Conservation (phyloP, 495 filamentous ascomycete genomes). For the Endocarpon pusillum region DNA sequence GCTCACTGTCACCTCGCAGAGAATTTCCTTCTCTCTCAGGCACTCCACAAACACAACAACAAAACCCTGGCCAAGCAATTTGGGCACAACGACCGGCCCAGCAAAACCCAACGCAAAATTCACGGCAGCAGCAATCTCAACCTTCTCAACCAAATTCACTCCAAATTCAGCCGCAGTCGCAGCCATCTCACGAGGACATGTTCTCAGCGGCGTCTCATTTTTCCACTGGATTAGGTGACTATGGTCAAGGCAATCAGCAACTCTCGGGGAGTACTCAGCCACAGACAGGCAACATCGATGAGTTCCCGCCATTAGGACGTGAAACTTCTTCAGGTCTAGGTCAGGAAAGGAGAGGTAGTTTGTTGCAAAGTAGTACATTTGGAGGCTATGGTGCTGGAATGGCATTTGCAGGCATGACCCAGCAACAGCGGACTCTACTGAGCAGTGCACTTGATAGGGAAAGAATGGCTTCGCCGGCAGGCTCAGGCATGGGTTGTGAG, state of each 20-base stretch:
- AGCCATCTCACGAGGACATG: slow-evolving; percentile 26
- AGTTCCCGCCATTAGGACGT: slow-evolving; percentile 69
- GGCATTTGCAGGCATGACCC: slow-evolving; percentile 21
- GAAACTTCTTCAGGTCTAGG: slow-evolving; percentile 52
- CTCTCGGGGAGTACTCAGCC: slow-evolving; percentile 37
- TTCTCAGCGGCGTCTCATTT: slow-evolving; percentile 36
- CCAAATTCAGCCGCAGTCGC: not conserved
- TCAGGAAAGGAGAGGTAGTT: slow-evolving; percentile 42
- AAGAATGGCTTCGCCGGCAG: slow-evolving; percentile 20
- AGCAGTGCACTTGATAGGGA: too few species aligned
- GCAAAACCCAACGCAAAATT: slow-evolving; percentile 48
- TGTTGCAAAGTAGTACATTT: slow-evolving; percentile 52
- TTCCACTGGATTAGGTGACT: slow-evolving; percentile 37
- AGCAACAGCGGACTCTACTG: too few species aligned
- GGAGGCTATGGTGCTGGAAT: slow-evolving; percentile 33
- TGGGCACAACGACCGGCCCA: slow-evolving; percentile 49
- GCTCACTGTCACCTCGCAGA: slow-evolving; percentile 25
- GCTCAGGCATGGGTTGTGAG: not conserved
- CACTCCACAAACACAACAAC: slow-evolving; percentile 46
- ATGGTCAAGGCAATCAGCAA: slow-evolving; percentile 43
- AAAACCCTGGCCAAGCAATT: slow-evolving; percentile 39
- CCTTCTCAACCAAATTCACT: too few species aligned
- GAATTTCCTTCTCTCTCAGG: slow-evolving; percentile 76
- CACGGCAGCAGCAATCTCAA: slow-evolving; percentile 46
- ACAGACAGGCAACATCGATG: slow-evolving; percentile 55